phyloP scores from a whole-genome alignment of 1,139 yeast species.

The Pichia sp. region DNA sequence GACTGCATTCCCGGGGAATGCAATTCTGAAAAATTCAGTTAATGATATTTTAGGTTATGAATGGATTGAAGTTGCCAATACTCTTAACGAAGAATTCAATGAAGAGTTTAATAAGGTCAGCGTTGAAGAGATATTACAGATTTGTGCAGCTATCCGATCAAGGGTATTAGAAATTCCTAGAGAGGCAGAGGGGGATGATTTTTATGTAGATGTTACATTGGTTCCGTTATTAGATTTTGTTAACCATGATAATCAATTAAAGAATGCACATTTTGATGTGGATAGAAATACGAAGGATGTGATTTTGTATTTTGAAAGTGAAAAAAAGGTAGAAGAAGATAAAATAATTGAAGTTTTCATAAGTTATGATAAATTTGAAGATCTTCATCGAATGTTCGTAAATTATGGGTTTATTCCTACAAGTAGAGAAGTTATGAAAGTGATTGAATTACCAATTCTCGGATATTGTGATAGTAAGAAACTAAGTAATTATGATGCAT shows the following conservation, averaged over 20 bases:
- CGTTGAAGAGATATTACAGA: slow-evolving; percentile 29
- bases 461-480: slow-evolving; percentile 19
- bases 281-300: slow-evolving; percentile 45
- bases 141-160: slow-evolving; percentile 48
- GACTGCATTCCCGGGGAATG: slow-evolving; percentile 24
- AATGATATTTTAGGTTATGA: slow-evolving; percentile 19
- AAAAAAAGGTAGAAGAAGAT: not conserved
- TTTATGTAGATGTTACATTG: slow-evolving; percentile 45
- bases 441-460: slow-evolving; percentile 28
- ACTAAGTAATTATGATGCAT: slow-evolving; percentile 10
- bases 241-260: slow-evolving; percentile 43
- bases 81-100: slow-evolving; percentile 16
- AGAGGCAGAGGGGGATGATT: slow-evolving; percentile 33
- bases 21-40: slow-evolving; percentile 14
- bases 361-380: slow-evolving; percentile 44
- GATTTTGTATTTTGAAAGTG: slow-evolving; percentile 33
- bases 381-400: slow-evolving; percentile 40
- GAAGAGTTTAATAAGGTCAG: not conserved
- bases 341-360: slow-evolving; percentile 41
- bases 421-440: slow-evolving; percentile 14
- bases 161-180: slow-evolving; percentile 61
- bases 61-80: slow-evolving; percentile 18
- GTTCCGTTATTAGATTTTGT: slow-evolving; percentile 67
- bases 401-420: slow-evolving; percentile 59
- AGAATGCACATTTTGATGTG: slow-evolving; percentile 57